A percentile compares a stretch with the other conserved stretches of the same genome.
Conservation (phyloP, 352 stramenopile species). For the Phytophthora foliorum region DNA sequence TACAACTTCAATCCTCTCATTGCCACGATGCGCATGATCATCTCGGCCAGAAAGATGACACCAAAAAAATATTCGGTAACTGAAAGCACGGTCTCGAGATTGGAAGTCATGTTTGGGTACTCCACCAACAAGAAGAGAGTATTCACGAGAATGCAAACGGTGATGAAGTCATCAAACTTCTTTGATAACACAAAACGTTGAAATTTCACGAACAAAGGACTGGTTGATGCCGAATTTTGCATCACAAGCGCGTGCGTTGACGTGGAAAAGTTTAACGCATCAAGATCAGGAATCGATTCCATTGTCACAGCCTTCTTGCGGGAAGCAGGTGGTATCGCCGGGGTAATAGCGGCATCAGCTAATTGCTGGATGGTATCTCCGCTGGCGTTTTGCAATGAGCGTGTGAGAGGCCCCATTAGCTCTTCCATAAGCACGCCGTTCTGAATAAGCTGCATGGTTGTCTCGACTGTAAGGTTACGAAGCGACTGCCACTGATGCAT, state of each 20-base stretch:
- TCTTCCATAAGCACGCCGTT: slow-evolving; percentile 59
- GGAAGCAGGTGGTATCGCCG: background rate
- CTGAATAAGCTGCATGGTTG: slow-evolving; percentile 72
- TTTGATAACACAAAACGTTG: slow-evolving; percentile 75
- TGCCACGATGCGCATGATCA: slow-evolving; percentile 67
- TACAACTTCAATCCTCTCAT: slow-evolving; percentile 64
- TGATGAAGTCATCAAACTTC: slow-evolving; percentile 80
- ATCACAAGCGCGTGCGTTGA: slow-evolving; percentile 45
- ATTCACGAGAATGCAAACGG: slow-evolving; percentile 72
- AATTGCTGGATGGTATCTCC: slow-evolving; percentile 6
- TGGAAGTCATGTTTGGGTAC: slow-evolving; percentile 64
- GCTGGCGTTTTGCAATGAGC: slow-evolving; percentile 21
- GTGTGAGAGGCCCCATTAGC: slow-evolving; percentile 50
- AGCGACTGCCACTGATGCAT: slow-evolving; percentile 64
- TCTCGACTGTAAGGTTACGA: slow-evolving; percentile 69
- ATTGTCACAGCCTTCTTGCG: slow-evolving; percentile 39
- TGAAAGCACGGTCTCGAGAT: slow-evolving; percentile 47
- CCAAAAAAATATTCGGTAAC: slow-evolving; percentile 82
- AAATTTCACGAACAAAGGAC: slow-evolving; percentile 36
- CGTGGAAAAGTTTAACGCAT: slow-evolving; percentile 27
- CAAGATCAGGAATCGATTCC: slow-evolving; percentile 32
- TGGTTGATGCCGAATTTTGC: slow-evolving; percentile 24
- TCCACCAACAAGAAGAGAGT: slow-evolving; percentile 75
- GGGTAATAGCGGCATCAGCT: background rate
- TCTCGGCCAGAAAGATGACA: slow-evolving; percentile 67